phyloP scores from a whole-genome alignment of 805 yeast genomes.

The Kazachstania martiniae region DNA sequence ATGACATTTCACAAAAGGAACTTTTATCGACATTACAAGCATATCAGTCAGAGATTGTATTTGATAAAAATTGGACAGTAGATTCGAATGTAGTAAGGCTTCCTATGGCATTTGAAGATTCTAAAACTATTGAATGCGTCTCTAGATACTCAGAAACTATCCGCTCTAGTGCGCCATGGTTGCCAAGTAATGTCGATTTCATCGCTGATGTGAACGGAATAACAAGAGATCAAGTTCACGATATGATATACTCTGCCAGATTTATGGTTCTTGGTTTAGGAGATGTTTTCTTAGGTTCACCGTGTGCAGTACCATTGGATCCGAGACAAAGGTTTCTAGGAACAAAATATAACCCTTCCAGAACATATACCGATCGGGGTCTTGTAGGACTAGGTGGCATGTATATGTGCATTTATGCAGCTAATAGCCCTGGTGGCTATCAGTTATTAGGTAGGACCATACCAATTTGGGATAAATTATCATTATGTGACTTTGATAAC shows the following conservation, averaged over 20 bases:
- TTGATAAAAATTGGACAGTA: constrained; percentile 75
- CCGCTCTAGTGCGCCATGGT: constrained; percentile 90
- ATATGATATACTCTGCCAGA: constrained; percentile 80
- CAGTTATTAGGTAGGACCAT: constrained; percentile 93
- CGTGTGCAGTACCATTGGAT: constrained; percentile 96
- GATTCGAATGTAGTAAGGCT: constrained; percentile 71
- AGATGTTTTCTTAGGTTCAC: constrained; percentile 96
- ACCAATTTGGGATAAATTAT: constrained; percentile 94
- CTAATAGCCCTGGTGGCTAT: constrained; percentile 98
- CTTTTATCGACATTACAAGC: constrained; percentile 57
- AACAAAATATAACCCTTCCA: constrained; percentile 89
- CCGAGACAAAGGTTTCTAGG: constrained; percentile 92
- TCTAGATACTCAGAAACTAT: constrained; percentile 88
- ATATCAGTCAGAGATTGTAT: constrained; percentile 63
- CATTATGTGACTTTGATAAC: constrained; percentile 54
- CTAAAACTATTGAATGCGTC: constrained; percentile 80
- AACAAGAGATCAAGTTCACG: constrained; percentile 61
- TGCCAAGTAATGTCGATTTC: constrained; percentile 95
- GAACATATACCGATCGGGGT: constrained; percentile 94
- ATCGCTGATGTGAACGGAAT: constrained; percentile 82
- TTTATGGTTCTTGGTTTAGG: constrained; percentile 92
- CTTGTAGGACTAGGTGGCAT: constrained; percentile 97
- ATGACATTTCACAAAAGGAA: constrained; percentile 45
- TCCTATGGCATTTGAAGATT: constrained; percentile 96
- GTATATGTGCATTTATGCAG: constrained; percentile 97